Percentiles rank a stretch among this genome's conserved stretches.
Evolutionary conservation across 2,329 filamentous ascomycete genomes (phyloP).

Genomic region (Paradendryphiella salina): DNA sequence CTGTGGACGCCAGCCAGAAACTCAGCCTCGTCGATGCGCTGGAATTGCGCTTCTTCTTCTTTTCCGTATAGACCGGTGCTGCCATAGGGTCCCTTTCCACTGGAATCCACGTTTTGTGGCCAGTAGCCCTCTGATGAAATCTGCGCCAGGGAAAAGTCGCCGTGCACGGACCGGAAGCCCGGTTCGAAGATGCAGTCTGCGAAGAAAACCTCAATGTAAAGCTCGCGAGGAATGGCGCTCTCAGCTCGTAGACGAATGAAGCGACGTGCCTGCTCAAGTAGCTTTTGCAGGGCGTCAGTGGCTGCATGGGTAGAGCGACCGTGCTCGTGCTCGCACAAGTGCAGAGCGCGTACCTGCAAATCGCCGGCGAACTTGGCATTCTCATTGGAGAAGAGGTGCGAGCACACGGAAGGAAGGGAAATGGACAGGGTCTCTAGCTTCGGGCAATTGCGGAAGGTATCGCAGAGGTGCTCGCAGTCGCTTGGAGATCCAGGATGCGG

Average conservation of each 20-base stretch:
- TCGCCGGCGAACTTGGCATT: constrained; percentile 53
- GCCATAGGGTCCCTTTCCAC: constrained; percentile 55
- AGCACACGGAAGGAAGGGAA: constrained; percentile 54
- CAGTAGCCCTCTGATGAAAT: constrained; percentile 48
- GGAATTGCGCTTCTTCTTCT: constrained; percentile 50
- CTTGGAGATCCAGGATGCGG: constrained; percentile 53
- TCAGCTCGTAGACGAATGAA: constrained; percentile 48
- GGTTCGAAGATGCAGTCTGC: constrained; percentile 58
- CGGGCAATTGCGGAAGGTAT: constrained; percentile 52
- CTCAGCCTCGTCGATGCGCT: constrained; percentile 46
- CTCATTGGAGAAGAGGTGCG: constrained; percentile 52
- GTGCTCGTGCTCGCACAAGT: constrained; percentile 51
- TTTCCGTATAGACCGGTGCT: constrained; percentile 56
- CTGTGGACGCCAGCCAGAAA: constrained; percentile 46
- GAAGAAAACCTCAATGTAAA: constrained; percentile 57
- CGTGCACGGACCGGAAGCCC: constrained; percentile 51
- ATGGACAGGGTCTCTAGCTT: constrained; percentile 55
- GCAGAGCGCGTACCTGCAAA: constrained; percentile 55
- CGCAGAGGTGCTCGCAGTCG: constrained; percentile 54
- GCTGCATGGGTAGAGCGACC: constrained; percentile 43
- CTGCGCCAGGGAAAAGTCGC: constrained; percentile 53
- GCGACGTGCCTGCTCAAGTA: constrained; percentile 49
- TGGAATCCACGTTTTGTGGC: constrained; percentile 44
- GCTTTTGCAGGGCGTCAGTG: constrained; percentile 44
- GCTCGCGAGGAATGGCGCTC: constrained; percentile 43